These are phyloP conservation scores for Rhinocladiella similis DNA, from an alignment of 2,329 filamentous ascomycete species.

Conservation along the genomic window DNA sequence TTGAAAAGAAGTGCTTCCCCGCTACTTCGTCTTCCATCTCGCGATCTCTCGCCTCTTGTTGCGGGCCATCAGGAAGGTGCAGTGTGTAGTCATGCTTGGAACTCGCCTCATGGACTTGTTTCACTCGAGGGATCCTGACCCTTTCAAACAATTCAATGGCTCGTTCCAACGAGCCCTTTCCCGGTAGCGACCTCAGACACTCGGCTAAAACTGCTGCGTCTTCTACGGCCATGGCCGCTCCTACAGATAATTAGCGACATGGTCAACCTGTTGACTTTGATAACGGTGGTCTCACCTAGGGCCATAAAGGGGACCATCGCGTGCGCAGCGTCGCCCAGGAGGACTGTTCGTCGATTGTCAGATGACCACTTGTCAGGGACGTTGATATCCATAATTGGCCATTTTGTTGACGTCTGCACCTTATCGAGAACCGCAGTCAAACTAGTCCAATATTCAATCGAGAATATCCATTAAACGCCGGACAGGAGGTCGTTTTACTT, in stretches of 20 bases:
- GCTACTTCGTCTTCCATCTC: conserved; percentile 44
- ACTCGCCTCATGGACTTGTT: conserved; percentile 47
- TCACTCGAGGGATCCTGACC: conserved; percentile 36
- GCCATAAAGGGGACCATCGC: conserved; percentile 48
- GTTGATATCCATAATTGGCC: no score
- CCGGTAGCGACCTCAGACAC: conserved; percentile 8
- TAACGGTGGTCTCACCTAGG: no score
- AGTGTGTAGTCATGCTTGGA: conserved; percentile 49
- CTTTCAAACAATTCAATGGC: conserved; percentile 41
- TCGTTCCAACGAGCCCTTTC: conserved; percentile 30
- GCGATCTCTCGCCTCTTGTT: conserved; percentile 44
- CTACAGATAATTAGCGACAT: no score
- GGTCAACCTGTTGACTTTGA: no score
- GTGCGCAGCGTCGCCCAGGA: conserved; percentile 47
- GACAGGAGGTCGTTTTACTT: no score
- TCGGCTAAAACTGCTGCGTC: conserved; percentile 42
- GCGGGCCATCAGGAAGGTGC: conserved; percentile 48
- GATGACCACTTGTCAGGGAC: no score
- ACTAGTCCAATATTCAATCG: no score
- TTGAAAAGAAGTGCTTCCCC: conserved; percentile 38
- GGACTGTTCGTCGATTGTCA: no score
- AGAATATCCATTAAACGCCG: no score
- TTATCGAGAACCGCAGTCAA: no score
- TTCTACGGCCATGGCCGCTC: conserved; percentile 48
- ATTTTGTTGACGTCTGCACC: no score